phyloP scores from a whole-genome alignment of 108 stramenopile species.

The Schizochytrium sp. region DNA sequence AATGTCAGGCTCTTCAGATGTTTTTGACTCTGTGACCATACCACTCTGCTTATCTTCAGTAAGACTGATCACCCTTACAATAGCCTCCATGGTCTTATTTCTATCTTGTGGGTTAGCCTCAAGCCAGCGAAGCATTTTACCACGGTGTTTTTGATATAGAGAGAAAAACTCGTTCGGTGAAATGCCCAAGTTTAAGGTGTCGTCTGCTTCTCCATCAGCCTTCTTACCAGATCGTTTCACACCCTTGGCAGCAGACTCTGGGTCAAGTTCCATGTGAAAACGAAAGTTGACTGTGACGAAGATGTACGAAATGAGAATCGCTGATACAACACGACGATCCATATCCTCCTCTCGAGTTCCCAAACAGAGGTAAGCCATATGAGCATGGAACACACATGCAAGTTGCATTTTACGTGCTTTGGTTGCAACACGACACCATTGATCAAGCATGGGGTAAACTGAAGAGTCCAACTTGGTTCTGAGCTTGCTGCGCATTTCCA shows the following conservation, averaged over 20 bases:
- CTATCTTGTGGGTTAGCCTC: slow-evolving; percentile 85
- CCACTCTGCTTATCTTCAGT: slow-evolving; percentile 86
- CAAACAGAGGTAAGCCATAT: slow-evolving; percentile 95
- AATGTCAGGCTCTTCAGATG: slow-evolving; percentile 56
- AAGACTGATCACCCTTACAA: slow-evolving; percentile 91
- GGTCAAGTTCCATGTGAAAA: slow-evolving; percentile 90
- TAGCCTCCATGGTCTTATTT: slow-evolving; percentile 93
- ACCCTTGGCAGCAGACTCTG: slow-evolving; percentile 69
- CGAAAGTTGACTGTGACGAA: slow-evolving; percentile 96
- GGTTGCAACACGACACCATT: slow-evolving; percentile 88
- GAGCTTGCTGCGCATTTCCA: slow-evolving; percentile 62
- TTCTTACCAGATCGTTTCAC: slow-evolving; percentile 63
- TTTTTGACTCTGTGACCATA: slow-evolving; percentile 78
- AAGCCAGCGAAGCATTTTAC: slow-evolving; percentile 90
- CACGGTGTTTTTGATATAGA: slow-evolving; percentile 89
- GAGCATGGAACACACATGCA: slow-evolving; percentile 92
- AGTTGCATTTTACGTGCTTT: slow-evolving; percentile 82
- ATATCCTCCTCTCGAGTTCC: slow-evolving; percentile 91
- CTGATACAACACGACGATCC: slow-evolving; percentile 89
- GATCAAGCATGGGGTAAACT: slow-evolving; percentile 90
- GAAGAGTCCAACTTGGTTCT: slow-evolving; percentile 47
- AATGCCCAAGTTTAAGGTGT: slow-evolving; percentile 69
- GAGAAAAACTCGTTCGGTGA: slow-evolving; percentile 95
- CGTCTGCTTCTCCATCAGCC: slow-evolving; percentile 1
- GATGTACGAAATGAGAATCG: slow-evolving; percentile 92